Evolutionary conservation across 768 basidiomycete species (phyloP).

Genomic region (Phylloporus sp.): DNA sequence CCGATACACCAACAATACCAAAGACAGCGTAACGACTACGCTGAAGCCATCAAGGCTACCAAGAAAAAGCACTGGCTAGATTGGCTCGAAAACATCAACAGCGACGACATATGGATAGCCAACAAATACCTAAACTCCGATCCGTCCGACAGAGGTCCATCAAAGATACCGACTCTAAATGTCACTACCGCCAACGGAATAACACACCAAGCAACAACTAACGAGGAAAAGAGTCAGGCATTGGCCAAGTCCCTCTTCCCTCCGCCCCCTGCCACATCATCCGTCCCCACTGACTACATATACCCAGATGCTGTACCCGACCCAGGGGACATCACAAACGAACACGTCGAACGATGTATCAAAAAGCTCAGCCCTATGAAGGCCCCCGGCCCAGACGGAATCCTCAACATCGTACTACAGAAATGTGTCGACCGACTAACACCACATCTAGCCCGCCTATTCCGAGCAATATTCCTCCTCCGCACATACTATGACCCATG

Average conservation of each 20-base stretch:
- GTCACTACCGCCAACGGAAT: background rate
- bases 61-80: constrained; percentile 12
- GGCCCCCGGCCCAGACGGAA: background rate
- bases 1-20: too few species aligned
- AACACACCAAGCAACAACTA: too few species aligned
- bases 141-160: background rate
- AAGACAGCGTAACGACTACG: background rate
- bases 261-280: background rate
- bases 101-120: background rate
- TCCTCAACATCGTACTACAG: background rate
- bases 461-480: background rate
- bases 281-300: background rate
- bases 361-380: background rate
- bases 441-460: background rate
- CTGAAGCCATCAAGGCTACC: background rate
- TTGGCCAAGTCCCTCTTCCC: background rate
- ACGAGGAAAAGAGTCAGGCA: background rate
- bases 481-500: background rate
- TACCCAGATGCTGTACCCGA: background rate
- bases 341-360: background rate
- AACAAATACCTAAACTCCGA: constrained; percentile 1
- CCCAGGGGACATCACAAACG: background rate
- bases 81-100: constrained; percentile 3
- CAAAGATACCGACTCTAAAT: constrained; percentile 5
- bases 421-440: accelerated